phyloP scores from a whole-genome alignment of 768 basidiomycete species.

The Cytidiella melzeri region DNA sequence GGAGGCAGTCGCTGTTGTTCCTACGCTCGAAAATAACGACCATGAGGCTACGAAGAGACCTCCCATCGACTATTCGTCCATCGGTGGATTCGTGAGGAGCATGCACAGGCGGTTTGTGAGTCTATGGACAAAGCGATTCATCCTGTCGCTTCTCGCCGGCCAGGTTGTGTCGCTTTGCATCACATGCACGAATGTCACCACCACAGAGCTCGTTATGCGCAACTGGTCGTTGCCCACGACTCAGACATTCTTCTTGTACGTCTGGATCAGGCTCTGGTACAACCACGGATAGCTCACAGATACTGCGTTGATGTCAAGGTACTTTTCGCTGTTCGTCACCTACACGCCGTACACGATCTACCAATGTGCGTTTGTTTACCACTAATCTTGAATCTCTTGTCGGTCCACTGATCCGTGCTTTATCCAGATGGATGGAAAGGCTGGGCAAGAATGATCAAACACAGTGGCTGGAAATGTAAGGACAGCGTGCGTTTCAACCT shows the following conservation, averaged over 20 bases:
- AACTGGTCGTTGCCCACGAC: conserved; percentile 76
- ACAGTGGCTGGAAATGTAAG: conserved; percentile 87
- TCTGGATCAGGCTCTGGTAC: too few relatives aligned
- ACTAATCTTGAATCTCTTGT: not conserved
- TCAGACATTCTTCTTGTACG: conserved; percentile 79
- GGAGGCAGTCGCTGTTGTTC: not conserved
- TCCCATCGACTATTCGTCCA: conserved; percentile 62
- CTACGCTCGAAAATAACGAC: not conserved
- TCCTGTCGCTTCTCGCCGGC: conserved; percentile 64
- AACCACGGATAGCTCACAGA: not conserved
- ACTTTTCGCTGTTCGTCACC: conserved; percentile 65
- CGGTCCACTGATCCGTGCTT: not conserved
- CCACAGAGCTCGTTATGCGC: conserved; percentile 64
- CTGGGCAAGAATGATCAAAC: conserved; percentile 66
- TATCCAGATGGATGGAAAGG: conserved; percentile 78
- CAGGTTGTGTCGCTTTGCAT: conserved; percentile 85
- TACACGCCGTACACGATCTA: conserved; percentile 92
- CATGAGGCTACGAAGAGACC: conserved; percentile 34
- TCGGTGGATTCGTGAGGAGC: conserved; percentile 45
- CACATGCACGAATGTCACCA: conserved; percentile 83
- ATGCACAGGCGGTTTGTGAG: conserved; percentile 59
- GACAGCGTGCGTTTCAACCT: conserved; percentile 4
- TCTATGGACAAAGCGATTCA: conserved; percentile 73
- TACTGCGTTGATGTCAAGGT: conserved; percentile 47
- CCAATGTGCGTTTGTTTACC: conserved; percentile 47